These are phyloP conservation scores for Quaeritorhiza haematococci DNA, from an alignment of 371 early-diverging fungal genomes.

Conservation along the genomic window DNA sequence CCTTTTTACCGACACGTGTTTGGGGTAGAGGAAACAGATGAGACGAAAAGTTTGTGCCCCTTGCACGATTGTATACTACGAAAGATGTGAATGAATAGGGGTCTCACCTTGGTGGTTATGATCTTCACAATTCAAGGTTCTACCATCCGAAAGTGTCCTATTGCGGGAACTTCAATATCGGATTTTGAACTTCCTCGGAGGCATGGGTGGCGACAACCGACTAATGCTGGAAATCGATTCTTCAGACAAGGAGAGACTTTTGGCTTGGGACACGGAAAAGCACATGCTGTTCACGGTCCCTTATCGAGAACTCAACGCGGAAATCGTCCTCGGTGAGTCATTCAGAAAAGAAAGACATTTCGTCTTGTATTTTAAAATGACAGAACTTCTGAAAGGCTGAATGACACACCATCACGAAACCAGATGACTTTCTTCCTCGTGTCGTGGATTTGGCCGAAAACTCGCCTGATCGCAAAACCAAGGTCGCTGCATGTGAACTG, in stretches of 20 bases:
- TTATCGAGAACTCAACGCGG: constrained; percentile 58
- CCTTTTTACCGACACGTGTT: too few relatives aligned
- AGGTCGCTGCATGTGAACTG: constrained; percentile 71
- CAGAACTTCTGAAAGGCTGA: background rate
- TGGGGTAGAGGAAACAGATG: too few relatives aligned
- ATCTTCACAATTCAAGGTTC: background rate
- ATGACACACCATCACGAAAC: background rate
- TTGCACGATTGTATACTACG: too few relatives aligned
- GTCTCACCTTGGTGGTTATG: too few relatives aligned
- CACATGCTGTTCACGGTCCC: constrained; percentile 50
- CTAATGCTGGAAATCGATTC: constrained; percentile 35
- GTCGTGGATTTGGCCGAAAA: constrained; percentile 69
- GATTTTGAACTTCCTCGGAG: constrained; percentile 61
- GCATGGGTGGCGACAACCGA: constrained; percentile 59
- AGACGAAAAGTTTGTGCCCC: too few relatives aligned
- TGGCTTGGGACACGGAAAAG: constrained; percentile 29
- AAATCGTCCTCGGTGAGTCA: constrained; percentile 62
- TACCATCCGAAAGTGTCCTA: too few relatives aligned
- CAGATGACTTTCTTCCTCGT: constrained; percentile 71
- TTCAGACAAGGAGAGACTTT: constrained; percentile 3
- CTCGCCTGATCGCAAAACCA: constrained; percentile 68
- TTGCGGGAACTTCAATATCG: constrained; percentile 53
- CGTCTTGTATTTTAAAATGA: background rate
- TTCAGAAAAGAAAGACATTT: too few relatives aligned
- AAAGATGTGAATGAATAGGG: too few relatives aligned